Evolutionary conservation across 108 stramenopile genomes (phyloP), one percentile per base, ranked within the genome.

Genomic region (Cafeteria roenbergensis): DNA sequence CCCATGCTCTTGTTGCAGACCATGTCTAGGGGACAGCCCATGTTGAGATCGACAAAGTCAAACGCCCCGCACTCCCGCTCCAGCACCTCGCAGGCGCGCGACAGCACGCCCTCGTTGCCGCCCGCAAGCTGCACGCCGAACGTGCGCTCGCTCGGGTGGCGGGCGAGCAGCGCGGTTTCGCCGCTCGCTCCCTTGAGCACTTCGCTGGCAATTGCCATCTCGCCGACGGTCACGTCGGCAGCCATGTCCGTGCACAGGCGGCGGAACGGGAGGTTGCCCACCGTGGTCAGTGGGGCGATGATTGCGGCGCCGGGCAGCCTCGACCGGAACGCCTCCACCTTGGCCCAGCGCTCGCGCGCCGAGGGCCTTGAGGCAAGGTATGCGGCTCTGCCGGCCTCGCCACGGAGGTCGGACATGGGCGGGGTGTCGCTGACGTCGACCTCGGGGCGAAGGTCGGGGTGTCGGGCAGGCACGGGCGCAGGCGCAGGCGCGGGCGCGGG

Each of bases 191-290:
- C 94, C 59, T 84, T 69, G 42, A 93, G 74, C 14, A 96, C 60
- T 64, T 85, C 77, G 32, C 87, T 77, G 12, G 80, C 78, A 32
- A 96, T 79, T 0, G 94, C 92, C 97, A 99, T 99, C 71, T 99
- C 97, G 8, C 93, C 93, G 69, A 93, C 94, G 8, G 97, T 99
- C 64, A 99, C 95, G 72, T 99, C 97, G 25, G 97, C 97, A 20
- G 91, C 94, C 68, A 77, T 86, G 21, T 79, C 70, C 73, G 93
- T 95, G 88, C 94, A 86, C 51, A 99, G 78, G 24, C 91, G 79
- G 34, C 97, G 91, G 75, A 93, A 98, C 0, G 97, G 97, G 0
- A 98, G 72, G 71, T 98, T 98, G 1, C 97, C 97, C 1, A 96
- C 93, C 0, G 97, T 99, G 1, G 97, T 99, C 3, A 99, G 84